Evolutionary conservation across 2,329 filamentous ascomycete genomes (phyloP).

Genomic region (Phialemonium atrogriseum): DNA sequence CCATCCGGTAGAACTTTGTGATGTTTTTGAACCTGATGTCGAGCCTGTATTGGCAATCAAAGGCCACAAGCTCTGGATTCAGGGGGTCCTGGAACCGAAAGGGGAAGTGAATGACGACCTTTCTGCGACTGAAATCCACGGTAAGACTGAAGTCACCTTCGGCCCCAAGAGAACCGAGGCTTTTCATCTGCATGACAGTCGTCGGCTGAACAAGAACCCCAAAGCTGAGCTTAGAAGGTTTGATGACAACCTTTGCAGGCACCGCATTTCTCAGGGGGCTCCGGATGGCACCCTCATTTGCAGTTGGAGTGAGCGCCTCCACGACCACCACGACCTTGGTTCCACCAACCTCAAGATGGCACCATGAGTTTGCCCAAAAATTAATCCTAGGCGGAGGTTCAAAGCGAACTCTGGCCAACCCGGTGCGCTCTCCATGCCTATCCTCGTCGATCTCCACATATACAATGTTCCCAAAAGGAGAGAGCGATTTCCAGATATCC

Average conservation of each 20-base stretch:
- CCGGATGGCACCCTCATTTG: constrained; percentile 6
- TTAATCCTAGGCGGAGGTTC: constrained; percentile 46
- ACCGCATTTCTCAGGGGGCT: constrained; percentile 12
- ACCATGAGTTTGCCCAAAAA: no score
- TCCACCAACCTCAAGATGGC: no score
- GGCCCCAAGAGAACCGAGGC: constrained; percentile 1
- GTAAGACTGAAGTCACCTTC: constrained; percentile 17
- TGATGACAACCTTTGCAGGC: constrained; percentile 5
- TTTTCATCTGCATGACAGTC: constrained; percentile 11
- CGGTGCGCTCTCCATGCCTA: constrained; percentile 25
- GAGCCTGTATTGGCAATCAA: constrained; percentile 26
- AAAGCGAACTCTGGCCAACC: constrained; percentile 44
- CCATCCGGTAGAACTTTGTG: constrained; percentile 30
- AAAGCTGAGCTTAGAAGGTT: constrained; percentile 9
- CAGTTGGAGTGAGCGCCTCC: constrained; percentile 4
- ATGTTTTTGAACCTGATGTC: constrained; percentile 38
- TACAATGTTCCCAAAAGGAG: constrained; percentile 40
- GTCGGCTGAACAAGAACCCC: constrained; percentile 12
- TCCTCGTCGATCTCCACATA: constrained; percentile 48
- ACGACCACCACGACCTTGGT: constrained; percentile 26
- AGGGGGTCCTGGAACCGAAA: constrained; percentile 9
- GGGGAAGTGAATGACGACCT: constrained; percentile 22
- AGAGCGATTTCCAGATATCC: constrained; percentile 45
- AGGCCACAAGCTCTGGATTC: constrained; percentile 10
- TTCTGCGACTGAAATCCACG: constrained; percentile 20